A percentile compares a stretch with the other conserved stretches of the same genome.
phyloP scores from a whole-genome alignment of 2,329 filamentous ascomycete genomes.

The Fusarium nematophilum region DNA sequence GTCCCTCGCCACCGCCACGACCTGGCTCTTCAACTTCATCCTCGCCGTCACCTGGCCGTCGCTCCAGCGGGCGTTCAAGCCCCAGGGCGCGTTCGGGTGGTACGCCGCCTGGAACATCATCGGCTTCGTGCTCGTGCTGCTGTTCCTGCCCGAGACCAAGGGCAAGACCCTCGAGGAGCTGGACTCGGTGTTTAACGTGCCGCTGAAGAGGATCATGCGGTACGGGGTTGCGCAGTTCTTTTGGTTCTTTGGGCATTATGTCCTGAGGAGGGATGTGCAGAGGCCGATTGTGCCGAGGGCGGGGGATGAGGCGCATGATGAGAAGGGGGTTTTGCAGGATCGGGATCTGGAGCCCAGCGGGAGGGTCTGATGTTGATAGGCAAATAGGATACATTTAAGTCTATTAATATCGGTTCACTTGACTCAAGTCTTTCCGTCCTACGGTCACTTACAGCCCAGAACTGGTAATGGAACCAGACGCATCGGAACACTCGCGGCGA shows the following conservation, averaged over 20 bases:
- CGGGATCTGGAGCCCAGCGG: constrained; percentile 28
- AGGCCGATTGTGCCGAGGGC: constrained; percentile 33
- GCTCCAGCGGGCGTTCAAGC: constrained; percentile 42
- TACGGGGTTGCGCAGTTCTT: constrained; percentile 40
- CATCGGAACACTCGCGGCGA: too few species aligned
- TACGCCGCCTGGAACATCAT: constrained; percentile 59
- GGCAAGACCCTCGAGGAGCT: constrained; percentile 59
- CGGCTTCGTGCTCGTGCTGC: constrained; percentile 59
- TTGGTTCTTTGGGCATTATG: constrained; percentile 39
- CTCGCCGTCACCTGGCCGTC: constrained; percentile 45
- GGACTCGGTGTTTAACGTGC: constrained; percentile 53
- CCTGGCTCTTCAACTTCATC: constrained; percentile 52
- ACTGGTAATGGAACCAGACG: too few species aligned
- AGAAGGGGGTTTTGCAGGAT: constrained; percentile 26
- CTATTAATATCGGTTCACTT: too few species aligned
- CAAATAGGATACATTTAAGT: not conserved
- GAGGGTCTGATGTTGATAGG: constrained; percentile 15
- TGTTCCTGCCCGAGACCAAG: constrained; percentile 61
- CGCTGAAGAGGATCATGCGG: constrained; percentile 41
- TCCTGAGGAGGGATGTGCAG: constrained; percentile 25
- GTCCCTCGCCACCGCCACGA: constrained; percentile 48
- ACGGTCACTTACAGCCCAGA: too few species aligned
- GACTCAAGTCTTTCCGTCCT: too few species aligned
- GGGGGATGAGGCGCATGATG: constrained; percentile 30
- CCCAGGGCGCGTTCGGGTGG: constrained; percentile 51